Evolutionary conservation across 352 stramenopile genomes (phyloP).

Genomic region (Bremia lactucae): DNA sequence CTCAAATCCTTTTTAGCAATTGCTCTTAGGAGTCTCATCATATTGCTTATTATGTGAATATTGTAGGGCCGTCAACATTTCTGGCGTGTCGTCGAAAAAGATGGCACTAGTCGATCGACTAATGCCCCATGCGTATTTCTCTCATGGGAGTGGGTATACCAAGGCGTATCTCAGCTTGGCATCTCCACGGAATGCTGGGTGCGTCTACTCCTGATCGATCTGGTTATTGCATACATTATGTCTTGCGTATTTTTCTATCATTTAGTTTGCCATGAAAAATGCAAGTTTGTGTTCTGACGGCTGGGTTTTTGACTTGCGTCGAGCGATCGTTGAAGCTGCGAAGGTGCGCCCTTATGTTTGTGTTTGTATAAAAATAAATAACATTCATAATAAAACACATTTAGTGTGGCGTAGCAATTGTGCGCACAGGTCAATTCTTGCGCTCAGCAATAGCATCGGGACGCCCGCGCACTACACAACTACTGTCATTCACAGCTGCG

Average conservation of each 20-base stretch:
- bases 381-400: background rate
- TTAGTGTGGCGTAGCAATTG: conserved; percentile 47
- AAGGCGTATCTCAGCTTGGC: conserved; percentile 66
- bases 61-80: conserved; percentile 64
- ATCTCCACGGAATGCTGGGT: conserved; percentile 80
- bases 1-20: background rate
- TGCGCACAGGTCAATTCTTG: conserved; percentile 66
- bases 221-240: too few species aligned
- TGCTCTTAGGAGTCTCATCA: too few species aligned
- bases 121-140: conserved; percentile 64
- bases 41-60: conserved; percentile 4
- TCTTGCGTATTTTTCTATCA: conserved; percentile 1
- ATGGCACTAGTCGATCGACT: conserved; percentile 20
- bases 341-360: conserved; percentile 26
- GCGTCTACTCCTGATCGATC: conserved; percentile 1
- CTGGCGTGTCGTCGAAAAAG: conserved; percentile 63
- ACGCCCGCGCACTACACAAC: conserved; percentile 23
- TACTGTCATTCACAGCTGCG: conserved; percentile 39
- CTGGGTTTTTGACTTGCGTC: conserved; percentile 60
- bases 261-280: conserved; percentile 77
- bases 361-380: background rate
- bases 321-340: conserved; percentile 64
- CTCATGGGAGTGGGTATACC: conserved; percentile 81
- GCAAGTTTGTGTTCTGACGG: conserved; percentile 45
- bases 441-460: conserved; percentile 27